Percentiles rank a stretch among this genome's conserved stretches.
Evolutionary conservation across 768 basidiomycete species (phyloP).

Genomic region (Kwoniella sp.): DNA sequence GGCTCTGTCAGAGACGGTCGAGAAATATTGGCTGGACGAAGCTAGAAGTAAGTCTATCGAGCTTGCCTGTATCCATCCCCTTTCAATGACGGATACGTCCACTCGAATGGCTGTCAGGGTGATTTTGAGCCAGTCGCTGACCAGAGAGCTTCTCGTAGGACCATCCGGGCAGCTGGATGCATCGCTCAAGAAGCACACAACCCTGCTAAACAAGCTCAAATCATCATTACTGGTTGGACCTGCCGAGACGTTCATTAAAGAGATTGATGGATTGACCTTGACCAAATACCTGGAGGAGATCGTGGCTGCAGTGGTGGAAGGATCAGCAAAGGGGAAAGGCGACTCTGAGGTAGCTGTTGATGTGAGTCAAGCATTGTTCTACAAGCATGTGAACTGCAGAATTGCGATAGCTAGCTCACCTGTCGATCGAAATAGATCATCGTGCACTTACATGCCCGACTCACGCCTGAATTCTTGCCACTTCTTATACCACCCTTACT

Average conservation of each 20-base stretch:
- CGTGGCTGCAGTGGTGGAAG: conserved; percentile 81
- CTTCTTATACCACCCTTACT: conserved; percentile 66
- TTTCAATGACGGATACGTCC: not conserved
- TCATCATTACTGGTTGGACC: conserved; percentile 66
- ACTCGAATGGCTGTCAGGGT: not conserved
- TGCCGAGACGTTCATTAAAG: conserved; percentile 81
- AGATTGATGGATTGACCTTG: conserved; percentile 82
- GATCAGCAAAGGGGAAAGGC: conserved; percentile 80
- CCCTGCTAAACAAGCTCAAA: conserved; percentile 88
- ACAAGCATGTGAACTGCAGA: too few relatives aligned
- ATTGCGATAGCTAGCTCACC: not conserved
- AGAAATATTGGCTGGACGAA: conserved; percentile 53
- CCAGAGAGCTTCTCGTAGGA: conserved; percentile 59
- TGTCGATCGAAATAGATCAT: conserved; percentile 65
- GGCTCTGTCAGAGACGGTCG: conserved; percentile 43
- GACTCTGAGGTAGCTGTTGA: conserved; percentile 92
- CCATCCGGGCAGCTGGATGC: conserved; percentile 77
- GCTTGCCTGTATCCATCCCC: not conserved
- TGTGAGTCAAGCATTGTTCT: conserved; percentile 60
- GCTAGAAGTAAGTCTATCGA: conserved; percentile 38
- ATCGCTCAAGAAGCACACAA: conserved; percentile 92
- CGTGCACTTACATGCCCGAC: conserved; percentile 82
- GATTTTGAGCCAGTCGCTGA: conserved; percentile 7
- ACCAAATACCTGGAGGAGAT: conserved; percentile 98
- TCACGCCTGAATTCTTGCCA: conserved; percentile 77